Base-by-base conservation (phyloP, 1,284 basidiomycete species). In the Puccinia brachypodii region DNA sequence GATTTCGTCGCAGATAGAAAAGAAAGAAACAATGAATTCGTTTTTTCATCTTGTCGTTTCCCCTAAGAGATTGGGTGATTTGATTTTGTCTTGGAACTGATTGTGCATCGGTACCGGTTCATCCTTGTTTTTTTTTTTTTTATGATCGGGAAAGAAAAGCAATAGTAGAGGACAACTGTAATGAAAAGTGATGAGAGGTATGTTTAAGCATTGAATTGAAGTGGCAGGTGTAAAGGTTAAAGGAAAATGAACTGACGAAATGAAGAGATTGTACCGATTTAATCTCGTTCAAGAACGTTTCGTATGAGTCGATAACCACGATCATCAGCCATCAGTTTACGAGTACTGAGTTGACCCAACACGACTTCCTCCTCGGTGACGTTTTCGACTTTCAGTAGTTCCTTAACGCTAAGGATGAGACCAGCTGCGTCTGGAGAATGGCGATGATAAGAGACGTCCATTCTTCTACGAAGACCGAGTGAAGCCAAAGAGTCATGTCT, bases 381-480 rank as follows among this genome's bases (percentile, higher is more conserved):
- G 40, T 81, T 81, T 38, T 81, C 60, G 44, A 81, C 80, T 76
- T 81, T 81, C n/a, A 81, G 28, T 25, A 81, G 64, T 60, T 81
- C 80, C 44, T 81, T 81, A 14, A 76, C 72, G 36, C 71, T 81
- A 16, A 81, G 60, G 42, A 81, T 75, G 25, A 81, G 60, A 33
- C 80, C 80, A 31, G 72, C 72, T 8, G 64, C 44, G 64, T 81
- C 72, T 62, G 72, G 71, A 7, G 80, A 81, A 66, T 81, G 80
- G 44, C 72, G 80, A 81, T 75, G 80, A 53, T 81, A 81, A 28
- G 71, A 42, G 28, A 73, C 71, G 36, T 75, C 56, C 80, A 81
- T 81, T n/a, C 80, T 25, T 58, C 53, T 74, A 8, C 71, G 62
- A 33, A 81, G 72, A n/a, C 80, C 80, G 33, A 81, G 53, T 11